These are phyloP conservation scores for Ustilago lituana DNA, from an alignment of 1,284 basidiomycete genomes.

Conservation along the genomic window DNA sequence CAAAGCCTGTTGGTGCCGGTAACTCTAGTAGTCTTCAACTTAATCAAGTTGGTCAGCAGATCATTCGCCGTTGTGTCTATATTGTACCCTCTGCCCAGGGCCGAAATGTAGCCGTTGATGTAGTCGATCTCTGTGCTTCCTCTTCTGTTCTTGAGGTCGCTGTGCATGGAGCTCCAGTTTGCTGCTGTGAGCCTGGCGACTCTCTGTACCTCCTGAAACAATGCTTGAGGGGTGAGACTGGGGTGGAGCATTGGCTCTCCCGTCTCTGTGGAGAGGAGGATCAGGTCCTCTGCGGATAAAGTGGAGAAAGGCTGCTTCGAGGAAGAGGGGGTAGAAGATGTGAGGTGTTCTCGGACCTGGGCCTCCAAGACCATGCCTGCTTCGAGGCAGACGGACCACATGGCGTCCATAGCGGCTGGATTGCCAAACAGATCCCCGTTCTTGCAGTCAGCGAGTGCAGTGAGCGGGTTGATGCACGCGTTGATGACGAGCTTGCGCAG, in stretches of 20 bases:
- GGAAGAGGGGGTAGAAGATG: background rate
- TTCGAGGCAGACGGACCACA: constrained; percentile 57
- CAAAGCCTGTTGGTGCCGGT: constrained; percentile 24
- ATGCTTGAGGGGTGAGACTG: constrained; percentile 43
- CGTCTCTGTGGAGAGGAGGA: constrained; percentile 24
- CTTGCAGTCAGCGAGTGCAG: constrained; percentile 80
- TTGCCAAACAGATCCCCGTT: constrained; percentile 76
- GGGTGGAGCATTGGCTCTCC: constrained; percentile 55
- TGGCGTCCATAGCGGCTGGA: constrained; percentile 52
- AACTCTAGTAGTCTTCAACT: constrained; percentile 68
- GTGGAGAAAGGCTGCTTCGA: background rate
- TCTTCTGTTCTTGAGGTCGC: constrained; percentile 48
- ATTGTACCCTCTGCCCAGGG: constrained; percentile 74
- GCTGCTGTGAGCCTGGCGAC: constrained; percentile 49
- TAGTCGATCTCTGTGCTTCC: constrained; percentile 71
- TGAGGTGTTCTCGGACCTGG: constrained; percentile 49
- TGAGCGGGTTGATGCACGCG: constrained; percentile 85
- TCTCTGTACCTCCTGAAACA: constrained; percentile 54
- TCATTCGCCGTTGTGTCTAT: constrained; percentile 76
- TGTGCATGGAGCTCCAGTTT: constrained; percentile 63
- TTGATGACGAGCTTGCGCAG: constrained; percentile 87
- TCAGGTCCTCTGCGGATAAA: constrained; percentile 20
- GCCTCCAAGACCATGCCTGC: constrained; percentile 55
- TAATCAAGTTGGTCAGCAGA: constrained; percentile 75
- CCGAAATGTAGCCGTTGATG: constrained; percentile 84